Evolutionary conservation across 2,329 filamentous ascomycete genomes (phyloP).

Genomic region (Penicillium thymicola): DNA sequence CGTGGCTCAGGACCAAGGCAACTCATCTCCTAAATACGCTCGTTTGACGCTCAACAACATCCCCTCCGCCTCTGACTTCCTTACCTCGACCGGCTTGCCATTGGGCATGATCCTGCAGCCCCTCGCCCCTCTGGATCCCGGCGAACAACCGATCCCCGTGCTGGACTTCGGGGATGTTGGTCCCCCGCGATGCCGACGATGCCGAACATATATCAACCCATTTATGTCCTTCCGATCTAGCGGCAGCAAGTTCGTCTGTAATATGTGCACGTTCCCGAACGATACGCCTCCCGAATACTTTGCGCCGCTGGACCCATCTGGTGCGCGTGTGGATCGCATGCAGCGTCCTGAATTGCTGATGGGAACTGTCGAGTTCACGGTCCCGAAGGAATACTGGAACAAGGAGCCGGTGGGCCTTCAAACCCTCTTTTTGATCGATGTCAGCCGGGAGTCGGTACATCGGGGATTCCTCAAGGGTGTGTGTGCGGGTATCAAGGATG

Average conservation of each 20-base stretch:
- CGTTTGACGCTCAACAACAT: conserved; percentile 92
- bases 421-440: conserved; percentile 90
- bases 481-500: conserved; percentile 80
- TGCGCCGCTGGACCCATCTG: conserved; percentile 81
- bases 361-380: conserved; percentile 92
- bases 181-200: conserved; percentile 86
- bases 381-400: conserved; percentile 98
- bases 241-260: conserved; percentile 96
- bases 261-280: conserved; percentile 96
- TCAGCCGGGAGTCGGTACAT: conserved; percentile 85
- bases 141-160: conserved; percentile 83
- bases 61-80: conserved; percentile 73
- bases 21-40: conserved; percentile 90
- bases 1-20: conserved; percentile 93
- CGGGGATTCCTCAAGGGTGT: conserved; percentile 87
- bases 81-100: conserved; percentile 76
- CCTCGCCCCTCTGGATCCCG: conserved; percentile 74
- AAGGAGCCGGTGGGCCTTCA: conserved; percentile 84
- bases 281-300: conserved; percentile 93
- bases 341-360: conserved; percentile 84
- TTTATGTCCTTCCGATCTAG: conserved; percentile 97
- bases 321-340: conserved; percentile 80
- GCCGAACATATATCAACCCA: conserved; percentile 95
- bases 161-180: conserved; percentile 91
- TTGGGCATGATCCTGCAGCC: conserved; percentile 87